Base-by-base conservation (phyloP, 305 asterid genomes). In the Fraxinus velutina region DNA sequence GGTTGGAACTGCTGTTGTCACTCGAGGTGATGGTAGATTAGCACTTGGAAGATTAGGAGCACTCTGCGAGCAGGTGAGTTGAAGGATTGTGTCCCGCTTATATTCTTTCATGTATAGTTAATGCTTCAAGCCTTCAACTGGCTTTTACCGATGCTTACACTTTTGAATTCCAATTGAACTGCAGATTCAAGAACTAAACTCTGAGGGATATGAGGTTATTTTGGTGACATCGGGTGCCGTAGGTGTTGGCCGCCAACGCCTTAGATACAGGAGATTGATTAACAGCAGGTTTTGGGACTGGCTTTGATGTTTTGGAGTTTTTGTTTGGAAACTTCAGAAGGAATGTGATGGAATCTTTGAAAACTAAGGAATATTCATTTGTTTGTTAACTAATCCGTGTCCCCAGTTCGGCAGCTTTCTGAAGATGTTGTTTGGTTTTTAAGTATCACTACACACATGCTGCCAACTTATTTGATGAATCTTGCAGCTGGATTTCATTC, bases 1-100 rank as follows among this genome's bases (percentile, higher is more conserved):
- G 99, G 99, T 96, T 89, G 98, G 99, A 85, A 96, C 99, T 76
- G 98, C 99, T 62, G 97, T 96, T 76, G 99, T 93, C 81, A 94
- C 99, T 75, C 92, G 94, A 80, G 85, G 86, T 72, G 98, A 87
- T 85, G 98, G 98, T 75, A 89, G 98, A 81, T 83, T 96, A 85
- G 97, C 99, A 78, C 96, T 96, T 75, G 98, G 99, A 88, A 93
- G 98, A 87, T 79, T 94, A 80, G 99, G 99, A 86, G 88, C 98
- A 30, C 94, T 96, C 1, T 96, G 99, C 84, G 99, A 96, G 90
- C 99, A 96, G 98, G 99, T 93, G 37, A 74, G 81, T 73, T 78
- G 73, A 62, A 30, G 21, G 81, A 75, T 22, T 78, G 21, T 39
- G 24, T 3, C 19, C 42, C 72, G 19, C 29, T 79, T 22, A 29